phyloP scores from a whole-genome alignment of 192 early-diverging fungal genomes.

The Rhizoclosmatium globosum region DNA sequence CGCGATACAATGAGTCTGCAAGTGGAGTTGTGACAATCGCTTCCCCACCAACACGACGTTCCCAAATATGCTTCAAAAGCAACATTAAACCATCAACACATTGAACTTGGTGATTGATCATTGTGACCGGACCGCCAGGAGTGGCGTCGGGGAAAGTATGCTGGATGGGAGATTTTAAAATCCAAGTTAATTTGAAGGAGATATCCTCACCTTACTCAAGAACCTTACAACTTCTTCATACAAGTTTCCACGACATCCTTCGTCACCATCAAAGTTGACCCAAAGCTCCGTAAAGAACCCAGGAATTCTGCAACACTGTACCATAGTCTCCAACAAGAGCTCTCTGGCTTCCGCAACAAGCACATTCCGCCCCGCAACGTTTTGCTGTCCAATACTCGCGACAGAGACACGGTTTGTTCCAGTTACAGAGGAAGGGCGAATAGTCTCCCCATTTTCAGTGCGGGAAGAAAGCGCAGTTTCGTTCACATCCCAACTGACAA shows the following conservation, averaged over 20 bases:
- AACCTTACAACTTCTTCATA: slow-evolving; percentile 88
- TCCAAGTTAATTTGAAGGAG: background rate
- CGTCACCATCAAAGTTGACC: slow-evolving; percentile 93
- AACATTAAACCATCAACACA: slow-evolving; percentile 79
- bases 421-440: slow-evolving; percentile 6
- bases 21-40: background rate
- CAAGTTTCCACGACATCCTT: slow-evolving; percentile 77
- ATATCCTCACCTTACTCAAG: slow-evolving; percentile 68
- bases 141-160: slow-evolving; percentile 80
- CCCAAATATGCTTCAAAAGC: slow-evolving; percentile 75
- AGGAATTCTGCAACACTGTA: slow-evolving; percentile 76
- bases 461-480: slow-evolving; percentile 33
- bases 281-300: slow-evolving; percentile 88
- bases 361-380: slow-evolving; percentile 39
- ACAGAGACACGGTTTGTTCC: background rate
- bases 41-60: slow-evolving; percentile 48
- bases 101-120: slow-evolving; percentile 63
- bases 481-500: slow-evolving; percentile 61
- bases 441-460: background rate
- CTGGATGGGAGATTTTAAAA: slow-evolving; percentile 7
- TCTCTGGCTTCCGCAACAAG: slow-evolving; percentile 85
- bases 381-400: background rate
- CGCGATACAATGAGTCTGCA: slow-evolving; percentile 31
- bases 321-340: slow-evolving; percentile 81
- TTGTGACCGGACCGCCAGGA: slow-evolving; percentile 61